Percentiles rank a stretch among this genome's conserved stretches.
phyloP scores from a whole-genome alignment of 2,329 filamentous ascomycete genomes.

The Cadophora gregata region DNA sequence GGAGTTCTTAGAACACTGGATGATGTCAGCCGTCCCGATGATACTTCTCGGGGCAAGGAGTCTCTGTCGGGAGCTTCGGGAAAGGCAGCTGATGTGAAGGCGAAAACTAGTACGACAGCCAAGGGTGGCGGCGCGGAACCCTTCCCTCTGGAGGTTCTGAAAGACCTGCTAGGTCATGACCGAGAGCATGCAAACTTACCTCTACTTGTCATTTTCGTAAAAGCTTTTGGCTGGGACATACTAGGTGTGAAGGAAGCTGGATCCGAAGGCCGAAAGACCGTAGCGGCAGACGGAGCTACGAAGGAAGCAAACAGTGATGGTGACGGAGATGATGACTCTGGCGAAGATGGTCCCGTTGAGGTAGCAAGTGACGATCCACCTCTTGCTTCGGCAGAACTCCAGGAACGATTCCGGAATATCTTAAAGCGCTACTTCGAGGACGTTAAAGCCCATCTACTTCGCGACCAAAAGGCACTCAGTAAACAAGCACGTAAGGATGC shows the following conservation, averaged over 20 bases:
- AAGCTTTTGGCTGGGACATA: slow-evolving; percentile 95
- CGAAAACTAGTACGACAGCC: slow-evolving; percentile 58
- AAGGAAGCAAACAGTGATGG: slow-evolving; percentile 51
- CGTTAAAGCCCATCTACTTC: slow-evolving; percentile 83
- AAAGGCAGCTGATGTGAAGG: slow-evolving; percentile 68
- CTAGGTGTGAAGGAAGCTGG: slow-evolving; percentile 76
- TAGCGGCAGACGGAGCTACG: slow-evolving; percentile 79
- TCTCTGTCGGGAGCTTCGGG: slow-evolving; percentile 51
- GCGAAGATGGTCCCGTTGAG: slow-evolving; percentile 54
- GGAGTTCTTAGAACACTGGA: slow-evolving; percentile 83
- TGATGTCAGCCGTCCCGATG: slow-evolving; percentile 66
- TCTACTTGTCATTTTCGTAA: slow-evolving; percentile 92
- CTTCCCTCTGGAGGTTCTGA: slow-evolving; percentile 96
- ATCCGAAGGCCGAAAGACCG: slow-evolving; percentile 80
- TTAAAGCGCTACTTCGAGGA: slow-evolving; percentile 90
- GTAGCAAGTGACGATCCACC: slow-evolving; percentile 67
- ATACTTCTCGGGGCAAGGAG: slow-evolving; percentile 61
- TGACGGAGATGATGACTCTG: slow-evolving; percentile 55
- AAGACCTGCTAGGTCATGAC: slow-evolving; percentile 93
- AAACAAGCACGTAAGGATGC: slow-evolving; percentile 92
- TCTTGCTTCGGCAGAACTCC: slow-evolving; percentile 76
- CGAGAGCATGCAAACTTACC: slow-evolving; percentile 91
- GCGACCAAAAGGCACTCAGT: slow-evolving; percentile 89
- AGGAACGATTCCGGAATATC: slow-evolving; percentile 85
- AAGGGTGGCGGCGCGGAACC: slow-evolving; percentile 79